Conservation (phyloP, 1,284 basidiomycete genomes). For the Grifola frondosa region DNA sequence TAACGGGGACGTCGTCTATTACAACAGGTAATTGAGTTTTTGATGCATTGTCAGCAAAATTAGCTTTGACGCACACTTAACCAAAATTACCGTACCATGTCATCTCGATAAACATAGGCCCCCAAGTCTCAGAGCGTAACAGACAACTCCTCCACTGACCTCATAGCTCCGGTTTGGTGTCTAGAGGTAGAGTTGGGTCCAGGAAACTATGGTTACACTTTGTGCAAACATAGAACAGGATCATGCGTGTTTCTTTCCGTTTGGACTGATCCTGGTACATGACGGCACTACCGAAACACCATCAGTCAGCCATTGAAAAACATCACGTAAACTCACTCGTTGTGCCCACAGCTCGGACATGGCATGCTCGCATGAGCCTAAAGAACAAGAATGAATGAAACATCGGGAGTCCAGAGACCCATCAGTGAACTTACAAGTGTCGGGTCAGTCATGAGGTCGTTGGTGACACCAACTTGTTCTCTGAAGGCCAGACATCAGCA, state of each 20-base stretch:
- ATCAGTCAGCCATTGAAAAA: conserved; percentile 7
- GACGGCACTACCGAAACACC: conserved; percentile 61
- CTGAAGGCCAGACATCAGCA: conserved; percentile 40
- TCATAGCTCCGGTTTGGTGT: too few species aligned
- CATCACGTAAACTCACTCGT: conserved; percentile 55
- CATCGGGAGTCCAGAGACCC: conserved; percentile 1
- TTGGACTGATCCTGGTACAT: conserved; percentile 95
- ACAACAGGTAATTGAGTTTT: too few species aligned
- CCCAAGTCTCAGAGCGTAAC: too few species aligned
- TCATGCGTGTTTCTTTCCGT: conserved; percentile 89
- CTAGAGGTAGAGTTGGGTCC: conserved; percentile 69
- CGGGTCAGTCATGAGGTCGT: conserved; percentile 87
- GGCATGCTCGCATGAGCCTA: conserved; percentile 73
- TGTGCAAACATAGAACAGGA: conserved; percentile 90
- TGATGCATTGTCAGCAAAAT: too few species aligned
- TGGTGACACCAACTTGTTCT: conserved; percentile 91
- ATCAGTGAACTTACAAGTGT: conserved; percentile 65
- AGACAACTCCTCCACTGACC: too few species aligned
- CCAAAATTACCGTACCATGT: too few species aligned
- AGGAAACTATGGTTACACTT: conserved; percentile 79
- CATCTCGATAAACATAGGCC: too few species aligned
- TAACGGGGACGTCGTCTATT: too few species aligned
- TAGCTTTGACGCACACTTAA: too few species aligned
- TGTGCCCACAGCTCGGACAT: conserved; percentile 69
- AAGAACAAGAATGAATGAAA: not conserved